Evolutionary conservation across 2,329 filamentous ascomycete species (phyloP), one percentile per base, ranked within the genome.

Genomic region (Alternaria ventricosa): DNA sequence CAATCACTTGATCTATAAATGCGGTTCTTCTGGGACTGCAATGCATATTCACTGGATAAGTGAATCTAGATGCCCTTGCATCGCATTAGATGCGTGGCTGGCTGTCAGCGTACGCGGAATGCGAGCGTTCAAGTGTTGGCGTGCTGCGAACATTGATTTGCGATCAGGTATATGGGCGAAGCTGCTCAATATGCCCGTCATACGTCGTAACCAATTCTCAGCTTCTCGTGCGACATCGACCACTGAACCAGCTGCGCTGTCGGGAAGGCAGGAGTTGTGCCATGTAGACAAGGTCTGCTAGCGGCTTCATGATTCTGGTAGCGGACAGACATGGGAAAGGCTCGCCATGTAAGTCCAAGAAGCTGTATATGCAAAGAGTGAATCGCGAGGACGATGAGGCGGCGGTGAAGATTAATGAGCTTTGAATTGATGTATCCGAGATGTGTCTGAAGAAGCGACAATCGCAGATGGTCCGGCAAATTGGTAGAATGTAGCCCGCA

Each of bases 371-470:
- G 54, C 43, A 57, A 63, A 44, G 8, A 50, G 28, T 54, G 7
- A 45, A 28, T n/a, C 41, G 63, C 25, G 49, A 55, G 59, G 43
- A 47, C 41, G 51, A 41, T 27, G 41, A 63, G 18, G 56, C 33
- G 54, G 51, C 54, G 57, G 59, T 27, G 59, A 45, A 55, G 54
- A 64, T 53, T 60, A 63, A 64, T 65, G 67, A 63, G 60, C 59
- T 68, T 69, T 71, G 57, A 72, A 70, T 70, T 68, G 63, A 60
- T 71, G 67, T 70, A 71, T 74, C 71, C 71, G 64, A 65, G 60
- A 63, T 47, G 64, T 57, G 63, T 60, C 58, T 68, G 69, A 69
- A 68, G 61, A 69, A 69, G 64, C 60, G 65, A 68, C 55, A 57
- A 61, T 53, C 62, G 61, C 56, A 66, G 49, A 57, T 65, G 45